Evolutionary conservation across 1,139 yeast species (phyloP).

Genomic region (Yarrowia galli): DNA sequence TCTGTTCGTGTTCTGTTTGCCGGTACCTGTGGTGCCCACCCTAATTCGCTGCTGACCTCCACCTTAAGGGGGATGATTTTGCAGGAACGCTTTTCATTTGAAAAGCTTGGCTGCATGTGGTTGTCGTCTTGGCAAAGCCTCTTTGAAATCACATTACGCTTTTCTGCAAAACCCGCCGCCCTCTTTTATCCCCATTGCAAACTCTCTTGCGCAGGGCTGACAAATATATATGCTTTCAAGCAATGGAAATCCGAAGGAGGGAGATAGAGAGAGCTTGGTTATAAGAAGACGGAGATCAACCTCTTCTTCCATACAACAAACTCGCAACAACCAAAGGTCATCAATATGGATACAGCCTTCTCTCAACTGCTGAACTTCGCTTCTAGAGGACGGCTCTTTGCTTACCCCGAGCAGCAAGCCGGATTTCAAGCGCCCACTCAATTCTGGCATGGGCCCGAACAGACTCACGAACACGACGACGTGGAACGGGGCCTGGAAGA

Average conservation of each 20-base stretch:
- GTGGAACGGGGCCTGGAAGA: neutral
- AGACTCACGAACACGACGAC: neutral
- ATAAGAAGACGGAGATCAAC: neutral
- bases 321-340: neutral
- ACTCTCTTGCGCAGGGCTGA: conserved; percentile 21
- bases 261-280: neutral
- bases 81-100: neutral
- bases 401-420: conserved; percentile 12
- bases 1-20: no score
- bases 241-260: neutral
- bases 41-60: neutral
- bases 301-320: no score
- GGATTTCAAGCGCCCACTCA: conserved; percentile 15
- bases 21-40: no score
- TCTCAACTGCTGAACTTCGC: conserved; percentile 20
- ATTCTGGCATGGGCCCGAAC: conserved; percentile 2
- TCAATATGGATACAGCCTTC: conserved; percentile 11
- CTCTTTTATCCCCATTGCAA: neutral
- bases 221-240: neutral
- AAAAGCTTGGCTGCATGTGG: neutral
- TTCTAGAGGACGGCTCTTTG: neutral
- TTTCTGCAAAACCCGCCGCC: neutral
- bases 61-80: neutral
- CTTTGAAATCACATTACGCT: neutral
- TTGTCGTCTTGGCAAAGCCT: neutral